Percentiles rank a stretch among this genome's conserved stretches.
Conservation (phyloP, 192 early-diverging fungal species). For the Entomortierella parvispora region DNA sequence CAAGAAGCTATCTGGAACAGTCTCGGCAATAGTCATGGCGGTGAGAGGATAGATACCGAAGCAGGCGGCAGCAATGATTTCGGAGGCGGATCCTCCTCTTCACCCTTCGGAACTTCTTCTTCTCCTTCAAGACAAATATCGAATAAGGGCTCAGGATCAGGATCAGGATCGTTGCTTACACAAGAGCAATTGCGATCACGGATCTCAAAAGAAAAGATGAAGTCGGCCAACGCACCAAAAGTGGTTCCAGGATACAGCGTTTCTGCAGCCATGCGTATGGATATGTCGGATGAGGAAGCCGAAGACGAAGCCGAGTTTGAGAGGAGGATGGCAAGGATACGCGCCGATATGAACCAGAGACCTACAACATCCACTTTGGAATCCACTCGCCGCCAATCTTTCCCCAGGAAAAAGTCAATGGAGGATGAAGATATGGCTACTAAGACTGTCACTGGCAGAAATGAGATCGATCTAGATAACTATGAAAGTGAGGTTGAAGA, state of each 20-base stretch:
- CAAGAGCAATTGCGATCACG: neutral
- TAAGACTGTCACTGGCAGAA: neutral
- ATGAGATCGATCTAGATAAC: constrained; percentile 19
- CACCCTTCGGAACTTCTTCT: no score
- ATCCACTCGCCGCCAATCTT: no score
- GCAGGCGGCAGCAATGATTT: neutral
- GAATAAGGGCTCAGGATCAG: no score
- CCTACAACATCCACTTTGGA: neutral
- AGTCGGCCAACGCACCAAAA: neutral
- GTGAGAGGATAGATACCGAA: neutral
- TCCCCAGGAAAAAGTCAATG: neutral
- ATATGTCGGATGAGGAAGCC: constrained; percentile 30
- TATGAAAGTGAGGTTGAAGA: constrained; percentile 9
- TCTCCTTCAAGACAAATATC: no score
- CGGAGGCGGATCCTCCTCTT: no score
- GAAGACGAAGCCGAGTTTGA: constrained; percentile 24
- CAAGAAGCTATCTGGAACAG: constrained; percentile 22
- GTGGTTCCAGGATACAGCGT: neutral
- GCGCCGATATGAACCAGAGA: constrained; percentile 25
- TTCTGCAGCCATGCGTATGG: constrained; percentile 31
- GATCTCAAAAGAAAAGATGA: no score
- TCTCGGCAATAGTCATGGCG: constrained; percentile 2
- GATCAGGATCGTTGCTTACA: neutral
- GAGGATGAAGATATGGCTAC: neutral
- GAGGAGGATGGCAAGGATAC: constrained; percentile 22